phyloP scores from a whole-genome alignment of 176 grass and related monocot species.

The Triticum turgidum region DNA sequence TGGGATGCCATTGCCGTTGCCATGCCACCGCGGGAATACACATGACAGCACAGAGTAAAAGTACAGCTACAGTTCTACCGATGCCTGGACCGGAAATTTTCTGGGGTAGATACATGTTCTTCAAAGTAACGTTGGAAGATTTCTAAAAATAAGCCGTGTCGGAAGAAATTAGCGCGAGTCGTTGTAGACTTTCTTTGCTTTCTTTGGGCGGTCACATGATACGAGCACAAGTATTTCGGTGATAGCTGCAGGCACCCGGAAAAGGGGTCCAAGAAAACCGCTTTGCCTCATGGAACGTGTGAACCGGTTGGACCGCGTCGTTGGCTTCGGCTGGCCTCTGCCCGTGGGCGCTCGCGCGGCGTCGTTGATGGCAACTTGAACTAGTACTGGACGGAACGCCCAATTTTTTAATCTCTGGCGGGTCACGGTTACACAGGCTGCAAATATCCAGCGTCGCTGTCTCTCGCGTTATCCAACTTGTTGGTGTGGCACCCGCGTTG shows the following conservation, averaged over 20 bases:
- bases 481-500: not conserved
- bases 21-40: not conserved
- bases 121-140: not conserved
- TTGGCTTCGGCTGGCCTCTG: not conserved
- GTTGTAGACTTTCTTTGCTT: not conserved
- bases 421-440: not conserved
- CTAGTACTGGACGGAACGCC: not conserved
- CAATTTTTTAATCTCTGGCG: not conserved
- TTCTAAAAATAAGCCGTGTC: not conserved
- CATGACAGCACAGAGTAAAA: not conserved
- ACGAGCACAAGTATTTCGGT: not conserved
- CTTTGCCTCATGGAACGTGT: slow-evolving; percentile 34
- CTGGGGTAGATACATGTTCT: too few relatives aligned
- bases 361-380: not conserved
- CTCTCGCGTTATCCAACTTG: not conserved
- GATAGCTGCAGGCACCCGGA: not conserved
- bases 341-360: not conserved
- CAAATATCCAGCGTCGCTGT: not conserved
- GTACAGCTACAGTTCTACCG: too few relatives aligned
- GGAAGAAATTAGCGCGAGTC: not conserved
- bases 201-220: slow-evolving; percentile 17
- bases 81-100: too few relatives aligned
- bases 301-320: not conserved
- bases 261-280: not conserved
- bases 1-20: not conserved